These are phyloP conservation scores for Tremella yokohamensis DNA, from an alignment of 768 basidiomycete species.

Conservation along the genomic window DNA sequence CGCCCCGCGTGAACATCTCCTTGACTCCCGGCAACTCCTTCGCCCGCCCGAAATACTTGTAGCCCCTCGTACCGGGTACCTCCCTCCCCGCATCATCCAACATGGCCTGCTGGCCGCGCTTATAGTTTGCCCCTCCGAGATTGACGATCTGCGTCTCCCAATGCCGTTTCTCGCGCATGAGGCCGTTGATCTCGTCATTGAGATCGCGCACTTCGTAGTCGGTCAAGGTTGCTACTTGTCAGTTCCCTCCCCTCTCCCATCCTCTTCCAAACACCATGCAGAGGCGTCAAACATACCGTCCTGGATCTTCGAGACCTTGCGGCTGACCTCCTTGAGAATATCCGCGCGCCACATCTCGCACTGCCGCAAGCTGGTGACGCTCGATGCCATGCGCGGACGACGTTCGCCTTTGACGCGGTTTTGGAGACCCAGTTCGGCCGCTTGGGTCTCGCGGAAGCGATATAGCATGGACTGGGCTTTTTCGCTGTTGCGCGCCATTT, in stretches of 20 bases:
- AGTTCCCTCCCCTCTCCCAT: neutral
- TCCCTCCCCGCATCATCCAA: conserved; percentile 91
- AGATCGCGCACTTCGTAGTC: conserved; percentile 94
- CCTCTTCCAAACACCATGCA: neutral
- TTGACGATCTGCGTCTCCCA: conserved; percentile 99
- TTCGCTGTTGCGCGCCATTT: conserved; percentile 89
- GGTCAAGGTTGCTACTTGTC: conserved; percentile 69
- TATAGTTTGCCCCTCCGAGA: conserved; percentile 91
- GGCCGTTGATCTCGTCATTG: conserved; percentile 95
- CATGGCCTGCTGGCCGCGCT: conserved; percentile 84
- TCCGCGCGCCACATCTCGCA: conserved; percentile 97
- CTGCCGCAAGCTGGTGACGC: conserved; percentile 84
- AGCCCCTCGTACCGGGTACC: conserved; percentile 93
- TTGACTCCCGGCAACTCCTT: conserved; percentile 92
- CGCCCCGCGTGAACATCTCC: conserved; percentile 84
- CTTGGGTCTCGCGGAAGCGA: conserved; percentile 88
- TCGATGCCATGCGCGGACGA: conserved; percentile 86
- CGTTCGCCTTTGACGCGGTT: conserved; percentile 70
- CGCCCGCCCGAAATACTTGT: conserved; percentile 99
- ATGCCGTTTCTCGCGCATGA: conserved; percentile 90
- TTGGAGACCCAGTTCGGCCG: conserved; percentile 81
- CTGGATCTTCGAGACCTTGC: conserved; percentile 97
- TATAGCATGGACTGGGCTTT: conserved; percentile 68
- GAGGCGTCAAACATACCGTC: conserved; percentile 62
- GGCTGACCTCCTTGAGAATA: conserved; percentile 84